Evolutionary conservation across 805 yeast genomes (phyloP), one percentile per base, ranked within the genome.

Genomic region (Torulaspora indica): DNA sequence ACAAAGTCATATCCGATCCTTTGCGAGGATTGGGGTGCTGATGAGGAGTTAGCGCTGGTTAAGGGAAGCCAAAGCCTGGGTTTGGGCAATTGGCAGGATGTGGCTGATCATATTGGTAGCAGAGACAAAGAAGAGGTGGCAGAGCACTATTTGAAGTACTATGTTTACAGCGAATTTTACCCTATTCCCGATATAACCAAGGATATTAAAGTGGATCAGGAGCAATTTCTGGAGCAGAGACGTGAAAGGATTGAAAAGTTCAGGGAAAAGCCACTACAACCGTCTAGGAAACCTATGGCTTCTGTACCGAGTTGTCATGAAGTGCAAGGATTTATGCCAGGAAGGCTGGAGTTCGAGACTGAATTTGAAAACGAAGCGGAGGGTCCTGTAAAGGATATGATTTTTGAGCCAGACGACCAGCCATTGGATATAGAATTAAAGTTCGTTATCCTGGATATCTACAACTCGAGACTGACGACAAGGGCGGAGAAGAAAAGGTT

Each of bases 351-450:
- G 64, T 93, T 93, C 64, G 99, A 93, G 58, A 87, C 83, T 47
- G 99, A 93, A 63, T 89, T 85, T 31, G 98, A 93, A 62, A 93
- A 93, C 57, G 99, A 93, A 44, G 98, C 98, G 0, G 99, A 93
- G 66, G 74, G 83, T 44, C 82, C 93, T 0, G 87, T 93, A 14
- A 93, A 93, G 60, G 98, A 93, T 62, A 87, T 93, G 95, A 77
- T 83, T 1, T 93, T 95, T 59, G 98, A 93, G 56, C 86, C 91
- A 0, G 98, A 91, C 52, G 99, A 93, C 58, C 80, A 81, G 43
- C 79, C 83, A 17, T 81, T 82, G 33, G 98, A 93, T 61, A 84
- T 91, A 36, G 95, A 93, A 59, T 75, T 93, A 60, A 93, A 93
- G 64, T 72, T 93, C 49, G 79, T 95, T 0, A 82, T 90, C 2